Evolutionary conservation across 2,329 filamentous ascomycete genomes (phyloP).

Genomic region (Epichloe scottii): DNA sequence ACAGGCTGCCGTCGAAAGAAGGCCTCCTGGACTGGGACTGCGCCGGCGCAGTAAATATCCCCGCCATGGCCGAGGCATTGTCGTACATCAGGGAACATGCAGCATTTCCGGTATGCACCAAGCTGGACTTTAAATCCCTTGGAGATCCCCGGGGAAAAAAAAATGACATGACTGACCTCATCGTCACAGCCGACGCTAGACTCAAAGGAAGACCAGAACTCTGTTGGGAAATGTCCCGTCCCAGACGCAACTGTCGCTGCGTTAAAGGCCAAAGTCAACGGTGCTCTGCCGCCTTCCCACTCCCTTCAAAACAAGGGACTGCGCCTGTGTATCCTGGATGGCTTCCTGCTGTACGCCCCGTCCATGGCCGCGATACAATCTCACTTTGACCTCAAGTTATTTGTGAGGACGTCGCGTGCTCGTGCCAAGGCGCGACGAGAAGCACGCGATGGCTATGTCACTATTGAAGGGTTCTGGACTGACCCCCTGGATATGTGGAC

Average conservation of each 20-base stretch:
- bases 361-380: constrained; percentile 41
- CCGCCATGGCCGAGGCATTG: constrained; percentile 54
- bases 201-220: constrained; percentile 47
- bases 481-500: constrained; percentile 90
- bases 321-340: constrained; percentile 66
- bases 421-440: constrained; percentile 54
- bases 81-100: constrained; percentile 58
- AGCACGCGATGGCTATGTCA: constrained; percentile 64
- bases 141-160: too few species aligned
- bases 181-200: constrained; percentile 16
- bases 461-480: constrained; percentile 81
- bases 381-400: constrained; percentile 62
- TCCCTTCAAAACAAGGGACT: constrained; percentile 20
- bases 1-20: constrained; percentile 41
- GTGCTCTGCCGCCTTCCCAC: constrained; percentile 32
- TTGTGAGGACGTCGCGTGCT: constrained; percentile 57
- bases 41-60: constrained; percentile 61
- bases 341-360: constrained; percentile 69
- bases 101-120: constrained; percentile 38
- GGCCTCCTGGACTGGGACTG: constrained; percentile 87
- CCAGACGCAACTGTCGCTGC: constrained; percentile 31
- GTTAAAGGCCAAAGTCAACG: constrained; percentile 33
- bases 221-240: constrained; percentile 42
- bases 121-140: too few species aligned
- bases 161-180: not conserved